Conservation (phyloP, 805 yeast species). For the Komagataella pastoris region DNA sequence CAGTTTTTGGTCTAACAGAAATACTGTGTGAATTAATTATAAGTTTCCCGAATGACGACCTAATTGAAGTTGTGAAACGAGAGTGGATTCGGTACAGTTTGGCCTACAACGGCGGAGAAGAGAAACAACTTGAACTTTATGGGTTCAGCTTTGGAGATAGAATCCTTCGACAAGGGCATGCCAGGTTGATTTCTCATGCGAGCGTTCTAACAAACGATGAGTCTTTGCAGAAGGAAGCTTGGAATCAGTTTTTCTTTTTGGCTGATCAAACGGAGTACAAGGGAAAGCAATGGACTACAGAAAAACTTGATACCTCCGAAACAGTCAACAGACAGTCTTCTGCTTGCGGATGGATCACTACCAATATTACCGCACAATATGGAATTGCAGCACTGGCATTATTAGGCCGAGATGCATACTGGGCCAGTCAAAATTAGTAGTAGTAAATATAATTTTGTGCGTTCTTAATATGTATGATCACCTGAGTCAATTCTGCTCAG, state of each 20-base stretch:
- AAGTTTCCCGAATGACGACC: too few species aligned
- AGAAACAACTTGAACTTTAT: too few species aligned
- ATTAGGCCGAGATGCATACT: too few species aligned
- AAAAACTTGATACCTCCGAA: background rate
- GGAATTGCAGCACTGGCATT: conserved; percentile 1
- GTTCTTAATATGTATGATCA: background rate
- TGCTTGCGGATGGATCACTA: conserved; percentile 1
- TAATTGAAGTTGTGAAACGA: too few species aligned
- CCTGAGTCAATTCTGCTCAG: background rate
- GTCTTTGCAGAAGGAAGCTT: conserved; percentile 1
- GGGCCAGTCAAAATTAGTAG: background rate
- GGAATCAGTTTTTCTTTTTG: conserved; percentile 4
- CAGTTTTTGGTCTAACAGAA: too few species aligned
- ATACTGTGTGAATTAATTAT: too few species aligned
- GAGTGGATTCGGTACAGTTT: too few species aligned
- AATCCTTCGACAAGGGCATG: conserved; percentile 1
- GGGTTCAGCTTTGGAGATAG: too few species aligned
- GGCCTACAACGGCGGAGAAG: too few species aligned
- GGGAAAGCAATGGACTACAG: background rate
- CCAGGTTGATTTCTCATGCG: conserved; percentile 5
- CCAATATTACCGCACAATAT: conserved; percentile 2
- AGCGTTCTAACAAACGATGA: conserved; percentile 1
- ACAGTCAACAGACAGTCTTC: background rate
- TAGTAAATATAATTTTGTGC: background rate
- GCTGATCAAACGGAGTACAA: conserved; percentile 3